Evolutionary conservation across 2,329 filamentous ascomycete species (phyloP).

Genomic region (Chaetomiaceae sp.): DNA sequence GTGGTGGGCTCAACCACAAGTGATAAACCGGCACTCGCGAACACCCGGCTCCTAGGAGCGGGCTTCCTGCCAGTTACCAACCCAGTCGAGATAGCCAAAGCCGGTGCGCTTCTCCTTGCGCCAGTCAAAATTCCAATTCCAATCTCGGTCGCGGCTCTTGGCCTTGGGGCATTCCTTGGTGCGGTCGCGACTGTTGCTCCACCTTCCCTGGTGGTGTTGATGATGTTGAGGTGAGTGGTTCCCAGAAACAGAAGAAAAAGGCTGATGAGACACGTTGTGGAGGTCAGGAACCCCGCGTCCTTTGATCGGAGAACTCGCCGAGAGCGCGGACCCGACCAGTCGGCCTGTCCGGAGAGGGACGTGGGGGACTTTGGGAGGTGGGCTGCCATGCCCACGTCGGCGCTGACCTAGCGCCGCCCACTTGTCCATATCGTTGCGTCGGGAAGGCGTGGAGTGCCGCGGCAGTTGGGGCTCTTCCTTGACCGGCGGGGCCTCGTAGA

Average conservation of each 20-base stretch:
- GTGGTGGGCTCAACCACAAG: slow-evolving; percentile 53
- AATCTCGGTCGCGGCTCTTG: slow-evolving; percentile 51
- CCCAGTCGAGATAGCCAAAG: slow-evolving; percentile 84
- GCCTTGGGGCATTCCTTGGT: slow-evolving; percentile 53
- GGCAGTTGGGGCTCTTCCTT: slow-evolving; percentile 33
- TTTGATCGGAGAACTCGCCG: slow-evolving; percentile 28
- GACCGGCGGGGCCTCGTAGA: slow-evolving; percentile 57
- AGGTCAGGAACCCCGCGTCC: slow-evolving; percentile 48
- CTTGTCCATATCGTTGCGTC: slow-evolving; percentile 66
- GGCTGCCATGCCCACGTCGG: slow-evolving; percentile 61
- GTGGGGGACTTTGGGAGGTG: slow-evolving; percentile 45
- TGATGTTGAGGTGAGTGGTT: slow-evolving; percentile 26
- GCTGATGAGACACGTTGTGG: slow-evolving; percentile 30
- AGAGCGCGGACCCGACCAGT: slow-evolving; percentile 31
- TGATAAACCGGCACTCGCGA: slow-evolving; percentile 41
- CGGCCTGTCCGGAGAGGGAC: slow-evolving; percentile 43
- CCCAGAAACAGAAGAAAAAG: slow-evolving; percentile 40
- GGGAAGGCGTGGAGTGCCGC: slow-evolving; percentile 60
- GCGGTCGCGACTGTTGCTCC: slow-evolving; percentile 44
- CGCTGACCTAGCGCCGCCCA: slow-evolving; percentile 86
- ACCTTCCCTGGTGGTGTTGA: slow-evolving; percentile 26
- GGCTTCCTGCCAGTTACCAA: slow-evolving; percentile 79
- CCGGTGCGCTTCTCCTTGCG: slow-evolving; percentile 60
- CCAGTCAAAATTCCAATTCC: slow-evolving; percentile 48
- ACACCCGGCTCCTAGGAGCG: slow-evolving; percentile 34